Evolutionary conservation across 2,329 filamentous ascomycete genomes (phyloP).

Genomic region (Plectosphaerella sp.): DNA sequence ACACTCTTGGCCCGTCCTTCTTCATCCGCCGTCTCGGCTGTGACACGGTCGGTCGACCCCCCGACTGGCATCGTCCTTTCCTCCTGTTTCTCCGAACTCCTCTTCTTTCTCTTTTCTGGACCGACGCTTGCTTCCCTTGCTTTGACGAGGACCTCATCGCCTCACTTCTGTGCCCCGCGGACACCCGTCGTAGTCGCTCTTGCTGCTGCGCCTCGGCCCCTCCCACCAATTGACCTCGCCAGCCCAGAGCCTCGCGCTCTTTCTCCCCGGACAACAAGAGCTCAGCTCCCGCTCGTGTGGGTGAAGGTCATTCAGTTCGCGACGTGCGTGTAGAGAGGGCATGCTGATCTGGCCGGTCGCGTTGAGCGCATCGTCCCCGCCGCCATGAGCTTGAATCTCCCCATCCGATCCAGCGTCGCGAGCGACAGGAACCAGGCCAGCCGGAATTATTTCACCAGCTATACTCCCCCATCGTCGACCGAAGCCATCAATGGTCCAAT

Average conservation of each 20-base stretch:
- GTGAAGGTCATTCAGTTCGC: no score
- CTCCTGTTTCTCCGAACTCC: no score
- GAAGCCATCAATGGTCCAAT: conserved; percentile 61
- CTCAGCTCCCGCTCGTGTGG: no score
- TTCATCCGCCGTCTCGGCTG: no score
- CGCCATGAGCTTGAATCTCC: conserved; percentile 47
- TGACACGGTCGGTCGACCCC: no score
- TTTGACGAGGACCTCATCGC: neutral
- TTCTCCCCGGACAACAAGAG: neutral
- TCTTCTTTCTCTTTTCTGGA: no score
- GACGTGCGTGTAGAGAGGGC: neutral
- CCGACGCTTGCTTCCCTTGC: neutral
- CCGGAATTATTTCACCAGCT: conserved; percentile 51
- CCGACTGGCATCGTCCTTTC: no score
- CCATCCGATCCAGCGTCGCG: conserved; percentile 40
- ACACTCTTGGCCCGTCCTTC: no score
- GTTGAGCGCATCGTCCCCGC: conserved; percentile 7
- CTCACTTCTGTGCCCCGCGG: neutral
- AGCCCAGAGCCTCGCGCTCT: neutral
- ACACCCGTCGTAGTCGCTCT: no score
- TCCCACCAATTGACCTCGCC: neutral
- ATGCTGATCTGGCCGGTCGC: neutral
- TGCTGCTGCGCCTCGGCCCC: no score
- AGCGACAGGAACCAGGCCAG: conserved; percentile 51
- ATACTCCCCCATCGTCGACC: conserved; percentile 50